phyloP scores from a whole-genome alignment of 2,329 filamentous ascomycete genomes.

The Colletotrichum shisoi region DNA sequence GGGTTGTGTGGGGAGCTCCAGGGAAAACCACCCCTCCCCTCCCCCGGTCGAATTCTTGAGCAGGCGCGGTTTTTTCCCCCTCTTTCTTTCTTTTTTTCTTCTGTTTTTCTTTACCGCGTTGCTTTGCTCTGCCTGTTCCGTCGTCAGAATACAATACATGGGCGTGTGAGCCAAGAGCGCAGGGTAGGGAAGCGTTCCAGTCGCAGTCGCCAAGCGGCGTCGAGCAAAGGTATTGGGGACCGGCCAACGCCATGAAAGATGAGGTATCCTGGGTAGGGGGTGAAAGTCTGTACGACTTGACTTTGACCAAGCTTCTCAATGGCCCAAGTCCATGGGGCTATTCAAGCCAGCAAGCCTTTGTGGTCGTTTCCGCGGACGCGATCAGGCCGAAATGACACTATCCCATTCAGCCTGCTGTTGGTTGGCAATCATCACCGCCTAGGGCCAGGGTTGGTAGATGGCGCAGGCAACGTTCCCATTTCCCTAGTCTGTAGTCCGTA shows the following conservation, averaged over 20 bases:
- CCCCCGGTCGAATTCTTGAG: conserved; percentile 43
- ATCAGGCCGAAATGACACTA: conserved; percentile 22
- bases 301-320: conserved; percentile 34
- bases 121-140: conserved; percentile 22
- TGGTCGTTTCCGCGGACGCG: conserved; percentile 22
- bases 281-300: conserved; percentile 28
- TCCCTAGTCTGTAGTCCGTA: background rate
- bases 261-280: conserved; percentile 27
- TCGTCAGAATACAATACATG: conserved; percentile 28
- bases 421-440: conserved; percentile 4
- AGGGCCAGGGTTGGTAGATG: background rate
- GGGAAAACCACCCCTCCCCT: conserved; percentile 22
- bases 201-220: conserved; percentile 36
- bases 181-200: conserved; percentile 20
- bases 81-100: no score
- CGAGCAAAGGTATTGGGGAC: conserved; percentile 26
- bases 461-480: conserved; percentile 2
- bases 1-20: conserved; percentile 49
- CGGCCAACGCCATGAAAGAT: conserved; percentile 15
- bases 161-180: conserved; percentile 26
- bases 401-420: conserved; percentile 22
- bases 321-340: conserved; percentile 32
- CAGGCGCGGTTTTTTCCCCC: conserved; percentile 14
- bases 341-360: conserved; percentile 36
- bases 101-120: conserved; percentile 4